Base-by-base conservation (phyloP, 257 asterid species). In the Pogostemon cablin region DNA sequence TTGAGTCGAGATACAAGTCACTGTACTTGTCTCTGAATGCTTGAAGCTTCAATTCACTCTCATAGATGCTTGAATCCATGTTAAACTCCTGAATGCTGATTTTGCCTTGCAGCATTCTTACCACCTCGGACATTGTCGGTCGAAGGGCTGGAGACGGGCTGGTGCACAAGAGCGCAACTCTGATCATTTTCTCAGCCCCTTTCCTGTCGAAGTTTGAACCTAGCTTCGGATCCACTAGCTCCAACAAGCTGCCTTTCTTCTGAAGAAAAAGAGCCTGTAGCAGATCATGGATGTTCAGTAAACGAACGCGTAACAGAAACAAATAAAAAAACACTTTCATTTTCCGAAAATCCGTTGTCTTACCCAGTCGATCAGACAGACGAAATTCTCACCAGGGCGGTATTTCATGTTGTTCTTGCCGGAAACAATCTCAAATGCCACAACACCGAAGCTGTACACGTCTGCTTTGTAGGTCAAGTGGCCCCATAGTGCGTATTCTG, bases 401-500 rank as follows among this genome's bases (percentile, higher is more conserved):
- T 62, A 86, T 52, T 84, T 78, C 86, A 84, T 81, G 74, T 82
- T 89, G 77, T 75, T 85, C 75, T 75, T 87, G 57, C 93, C 91
- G 42, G 91, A 81, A 55, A 83, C 84, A 4, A 89, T 75, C 71
- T 89, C 91, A 48, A 87, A 72, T 5, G 84, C 84, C 69, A 89
- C 87, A 2, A 86, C 76, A 3, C 96, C 96, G 54, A 89, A 89
- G 73, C 91, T 86, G 65, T 86, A 86, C 40, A 89, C 90, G 34
- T 89, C 93, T 3, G 81, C 93, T 82, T 86, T 89, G 54, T 80
- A 66, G 6, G 96, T 89, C 40, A 89, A 77, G 78, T 85, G 81
- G 64, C 96, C 96, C 90, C 92, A 85, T 5, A 88, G 44, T 11
- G 91, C 95, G 68, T 88, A 88, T 77, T 88, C 91, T 4, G 91